These are phyloP conservation scores for Fusarium ambrosium DNA, from an alignment of 2,329 filamentous ascomycete species.

Conservation along the genomic window DNA sequence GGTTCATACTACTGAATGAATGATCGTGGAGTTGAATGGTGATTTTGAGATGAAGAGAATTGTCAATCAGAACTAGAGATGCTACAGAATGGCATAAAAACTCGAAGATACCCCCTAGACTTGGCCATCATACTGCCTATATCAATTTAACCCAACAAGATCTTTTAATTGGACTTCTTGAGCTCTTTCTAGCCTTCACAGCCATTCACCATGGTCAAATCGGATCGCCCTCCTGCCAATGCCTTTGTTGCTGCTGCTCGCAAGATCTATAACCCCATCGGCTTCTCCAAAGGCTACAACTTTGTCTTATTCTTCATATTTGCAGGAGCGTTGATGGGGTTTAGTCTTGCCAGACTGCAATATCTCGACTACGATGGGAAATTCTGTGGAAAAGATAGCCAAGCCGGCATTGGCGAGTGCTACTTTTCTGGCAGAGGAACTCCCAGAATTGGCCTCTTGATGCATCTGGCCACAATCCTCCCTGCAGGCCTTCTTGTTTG, in stretches of 20 bases:
- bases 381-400: not conserved
- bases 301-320: slow-evolving; percentile 5
- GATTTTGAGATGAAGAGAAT: not conserved
- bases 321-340: not conserved
- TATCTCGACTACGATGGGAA: not conserved
- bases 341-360: not conserved
- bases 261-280: not conserved
- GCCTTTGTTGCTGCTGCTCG: not conserved
- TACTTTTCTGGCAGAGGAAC: not conserved
- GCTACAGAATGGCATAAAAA: not conserved
- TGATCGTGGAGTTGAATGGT: no score
- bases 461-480: not conserved
- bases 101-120: not conserved
- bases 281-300: slow-evolving; percentile 5
- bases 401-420: not conserved
- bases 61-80: not conserved
- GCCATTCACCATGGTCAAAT: not conserved
- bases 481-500: not conserved
- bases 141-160: not conserved
- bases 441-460: not conserved
- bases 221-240: not conserved
- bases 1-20: not conserved
- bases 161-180: not conserved
- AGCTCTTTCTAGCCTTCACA: not conserved
- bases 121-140: not conserved